A percentile compares a stretch with the other conserved stretches of the same genome.
Evolutionary conservation across 441 rosid species (phyloP).

Genomic region (Eruca vesicaria): DNA sequence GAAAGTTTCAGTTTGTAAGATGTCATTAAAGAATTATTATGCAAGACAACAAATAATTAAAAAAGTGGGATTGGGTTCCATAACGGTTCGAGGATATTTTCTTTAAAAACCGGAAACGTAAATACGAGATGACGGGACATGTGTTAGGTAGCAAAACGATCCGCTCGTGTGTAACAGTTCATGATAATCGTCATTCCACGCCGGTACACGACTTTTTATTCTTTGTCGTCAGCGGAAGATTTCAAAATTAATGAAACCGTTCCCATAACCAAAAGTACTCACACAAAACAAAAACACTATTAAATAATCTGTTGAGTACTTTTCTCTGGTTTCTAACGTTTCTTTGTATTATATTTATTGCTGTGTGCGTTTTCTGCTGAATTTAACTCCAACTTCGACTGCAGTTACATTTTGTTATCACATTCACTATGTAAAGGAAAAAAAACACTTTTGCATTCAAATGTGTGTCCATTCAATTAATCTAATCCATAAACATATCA

Average conservation of each 20-base stretch:
- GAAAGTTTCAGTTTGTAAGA: background rate
- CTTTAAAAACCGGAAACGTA: conserved; percentile 27
- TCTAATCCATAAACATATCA: background rate
- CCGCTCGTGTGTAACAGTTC: conserved; percentile 36
- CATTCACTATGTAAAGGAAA: background rate
- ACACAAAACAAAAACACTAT: conserved; percentile 23
- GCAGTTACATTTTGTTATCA: conserved; percentile 8
- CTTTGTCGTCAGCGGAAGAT: conserved; percentile 20
- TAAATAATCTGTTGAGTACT: conserved; percentile 8
- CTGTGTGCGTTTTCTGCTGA: background rate
- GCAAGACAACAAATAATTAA: background rate
- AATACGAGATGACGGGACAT: conserved; percentile 23
- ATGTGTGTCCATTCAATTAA: background rate
- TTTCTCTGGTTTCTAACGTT: conserved; percentile 22
- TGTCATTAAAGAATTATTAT: background rate
- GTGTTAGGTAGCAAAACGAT: conserved; percentile 36
- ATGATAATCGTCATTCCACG: conserved; percentile 34
- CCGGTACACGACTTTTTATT: conserved; percentile 5
- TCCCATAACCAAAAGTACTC: conserved; percentile 40
- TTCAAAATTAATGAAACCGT: conserved; percentile 38
- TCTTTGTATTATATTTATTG: conserved; percentile 7
- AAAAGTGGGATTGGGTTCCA: conserved; percentile 7
- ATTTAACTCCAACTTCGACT: conserved; percentile 6
- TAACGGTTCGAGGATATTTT: too few relatives aligned
- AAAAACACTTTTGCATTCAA: conserved; percentile 1